A percentile compares a stretch with the other conserved stretches of the same genome.
Evolutionary conservation across 1,284 basidiomycete genomes (phyloP).

Genomic region (Afroboletus lepidellus): DNA sequence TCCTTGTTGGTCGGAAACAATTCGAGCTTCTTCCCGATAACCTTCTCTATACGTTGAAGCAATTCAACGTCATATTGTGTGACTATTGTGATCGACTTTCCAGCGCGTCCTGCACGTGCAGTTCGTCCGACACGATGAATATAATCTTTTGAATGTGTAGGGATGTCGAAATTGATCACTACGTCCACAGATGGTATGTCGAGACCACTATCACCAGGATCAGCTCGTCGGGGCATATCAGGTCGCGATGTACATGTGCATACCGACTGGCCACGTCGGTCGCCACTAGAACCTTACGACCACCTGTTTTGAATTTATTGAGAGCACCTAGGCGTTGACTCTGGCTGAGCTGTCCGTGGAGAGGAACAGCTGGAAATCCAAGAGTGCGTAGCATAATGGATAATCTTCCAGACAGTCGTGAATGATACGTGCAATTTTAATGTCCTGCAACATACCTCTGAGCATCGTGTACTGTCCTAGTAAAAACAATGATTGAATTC

Average conservation of each 20-base stretch:
- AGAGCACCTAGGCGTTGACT: slow-evolving; percentile 93
- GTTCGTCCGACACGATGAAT: slow-evolving; percentile 98
- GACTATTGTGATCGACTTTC: slow-evolving; percentile 94
- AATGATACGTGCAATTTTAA: not conserved
- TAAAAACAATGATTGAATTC: slow-evolving; percentile 96
- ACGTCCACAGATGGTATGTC: slow-evolving; percentile 97
- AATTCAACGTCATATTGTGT: slow-evolving; percentile 99
- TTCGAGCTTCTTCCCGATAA: slow-evolving; percentile 91
- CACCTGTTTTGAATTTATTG: slow-evolving; percentile 95
- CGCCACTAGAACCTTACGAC: slow-evolving; percentile 88
- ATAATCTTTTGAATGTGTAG: slow-evolving; percentile 98
- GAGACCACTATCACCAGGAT: slow-evolving; percentile 62
- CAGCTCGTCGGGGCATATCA: slow-evolving; percentile 4
- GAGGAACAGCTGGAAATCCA: slow-evolving; percentile 92
- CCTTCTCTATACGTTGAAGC: slow-evolving; percentile 90
- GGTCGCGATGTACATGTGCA: slow-evolving; percentile 34
- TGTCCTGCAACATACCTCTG: slow-evolving; percentile 56
- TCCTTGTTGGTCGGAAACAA: slow-evolving; percentile 90
- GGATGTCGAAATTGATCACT: slow-evolving; percentile 98
- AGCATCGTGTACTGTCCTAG: slow-evolving; percentile 93
- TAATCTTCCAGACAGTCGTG: slow-evolving; percentile 48
- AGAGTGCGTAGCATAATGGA: slow-evolving; percentile 89
- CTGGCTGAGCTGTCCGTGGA: slow-evolving; percentile 95
- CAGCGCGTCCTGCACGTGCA: slow-evolving; percentile 92
- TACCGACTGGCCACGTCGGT: slow-evolving; percentile 96